These are phyloP conservation scores for Castanea crenata DNA, from an alignment of 306 rosid species.

Conservation along the genomic window DNA sequence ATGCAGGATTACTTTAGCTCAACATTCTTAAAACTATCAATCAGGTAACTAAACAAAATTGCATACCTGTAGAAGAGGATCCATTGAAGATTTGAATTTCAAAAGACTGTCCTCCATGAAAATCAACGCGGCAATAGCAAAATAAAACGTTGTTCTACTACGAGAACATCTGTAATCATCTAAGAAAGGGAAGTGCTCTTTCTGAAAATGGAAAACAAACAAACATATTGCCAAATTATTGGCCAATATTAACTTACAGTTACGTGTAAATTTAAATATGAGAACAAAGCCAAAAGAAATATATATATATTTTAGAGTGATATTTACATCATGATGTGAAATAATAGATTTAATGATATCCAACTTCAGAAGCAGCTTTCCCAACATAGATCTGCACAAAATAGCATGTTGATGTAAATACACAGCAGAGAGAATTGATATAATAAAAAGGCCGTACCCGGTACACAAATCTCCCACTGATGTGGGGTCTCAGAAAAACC, in stretches of 20 bases:
- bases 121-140: slow-evolving; percentile 80
- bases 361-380: slow-evolving; percentile 93
- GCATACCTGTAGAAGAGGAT: slow-evolving; percentile 82
- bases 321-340: slow-evolving; percentile 85
- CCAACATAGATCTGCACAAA: slow-evolving; percentile 79
- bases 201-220: slow-evolving; percentile 39
- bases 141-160: slow-evolving; percentile 89
- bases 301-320: background rate
- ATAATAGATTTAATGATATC: slow-evolving; percentile 87
- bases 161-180: slow-evolving; percentile 89
- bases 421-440: too few relatives aligned
- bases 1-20: background rate
- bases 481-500: too few relatives aligned
- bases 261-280: background rate
- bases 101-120: slow-evolving; percentile 93
- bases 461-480: background rate
- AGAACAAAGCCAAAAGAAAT: slow-evolving; percentile 12
- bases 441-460: background rate
- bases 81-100: slow-evolving; percentile 96
- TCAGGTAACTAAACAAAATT: background rate
- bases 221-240: too few relatives aligned
- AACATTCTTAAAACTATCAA: background rate
- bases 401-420: too few relatives aligned
- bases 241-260: too few relatives aligned
- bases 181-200: slow-evolving; percentile 90